Evolutionary conservation across 768 basidiomycete genomes (phyloP).

Genomic region (Hygrophoropsis aurantiaca): DNA sequence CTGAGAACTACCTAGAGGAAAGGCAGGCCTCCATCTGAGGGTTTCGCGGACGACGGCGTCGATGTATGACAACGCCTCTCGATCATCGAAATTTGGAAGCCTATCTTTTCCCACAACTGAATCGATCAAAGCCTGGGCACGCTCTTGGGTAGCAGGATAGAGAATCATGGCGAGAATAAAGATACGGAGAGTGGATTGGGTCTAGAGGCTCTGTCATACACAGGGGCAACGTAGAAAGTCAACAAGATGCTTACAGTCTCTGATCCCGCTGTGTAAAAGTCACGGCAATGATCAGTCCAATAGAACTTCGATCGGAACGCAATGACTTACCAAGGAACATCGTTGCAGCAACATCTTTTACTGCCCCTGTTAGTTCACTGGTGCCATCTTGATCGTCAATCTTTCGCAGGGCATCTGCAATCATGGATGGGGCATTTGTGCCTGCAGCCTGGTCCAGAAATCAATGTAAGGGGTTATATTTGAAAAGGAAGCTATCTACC

Average conservation of each 20-base stretch:
- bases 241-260: constrained; percentile 1
- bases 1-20: constrained; percentile 6
- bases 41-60: constrained; percentile 13
- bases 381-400: constrained; percentile 11
- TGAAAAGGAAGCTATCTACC: constrained; percentile 9
- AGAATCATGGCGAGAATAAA: constrained; percentile 4
- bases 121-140: constrained; percentile 14
- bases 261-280: background rate
- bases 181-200: background rate
- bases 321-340: constrained; percentile 18
- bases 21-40: constrained; percentile 10
- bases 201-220: too few relatives aligned
- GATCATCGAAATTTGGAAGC: constrained; percentile 2
- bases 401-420: constrained; percentile 19
- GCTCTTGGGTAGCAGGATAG: constrained; percentile 8
- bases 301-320: too few relatives aligned
- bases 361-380: constrained; percentile 15
- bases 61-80: constrained; percentile 12
- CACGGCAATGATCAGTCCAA: too few relatives aligned
- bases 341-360: constrained; percentile 22
- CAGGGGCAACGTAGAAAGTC: too few relatives aligned
- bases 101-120: constrained; percentile 4
- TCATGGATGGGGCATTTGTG: constrained; percentile 20
- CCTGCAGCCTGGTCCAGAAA: constrained; percentile 13
- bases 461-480: background rate